Percentiles rank a stretch among this genome's conserved stretches.
Conservation (phyloP, 2,329 filamentous ascomycete genomes). For the Colletotrichum echinochloae region DNA sequence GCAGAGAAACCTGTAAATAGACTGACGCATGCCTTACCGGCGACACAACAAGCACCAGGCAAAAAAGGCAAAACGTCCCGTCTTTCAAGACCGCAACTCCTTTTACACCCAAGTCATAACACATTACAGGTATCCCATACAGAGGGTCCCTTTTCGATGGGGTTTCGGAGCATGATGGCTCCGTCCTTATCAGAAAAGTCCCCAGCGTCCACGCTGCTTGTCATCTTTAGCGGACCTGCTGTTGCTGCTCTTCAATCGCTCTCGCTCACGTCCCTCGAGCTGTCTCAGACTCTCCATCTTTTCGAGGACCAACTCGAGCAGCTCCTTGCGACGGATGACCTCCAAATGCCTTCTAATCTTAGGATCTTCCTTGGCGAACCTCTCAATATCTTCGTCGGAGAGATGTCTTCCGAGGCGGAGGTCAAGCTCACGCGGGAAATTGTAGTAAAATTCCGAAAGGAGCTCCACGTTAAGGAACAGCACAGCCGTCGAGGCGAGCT, state of each 20-base stretch:
- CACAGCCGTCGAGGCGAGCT: slow-evolving; percentile 93
- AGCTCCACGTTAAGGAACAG: slow-evolving; percentile 98
- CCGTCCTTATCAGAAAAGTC: slow-evolving; percentile 56
- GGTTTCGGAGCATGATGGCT: neutral
- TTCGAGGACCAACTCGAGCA: slow-evolving; percentile 90
- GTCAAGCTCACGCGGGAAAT: slow-evolving; percentile 94
- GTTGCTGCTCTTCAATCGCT: slow-evolving; percentile 52
- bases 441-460: slow-evolving; percentile 96
- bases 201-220: slow-evolving; percentile 62
- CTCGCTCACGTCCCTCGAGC: slow-evolving; percentile 80
- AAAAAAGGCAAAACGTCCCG: neutral
- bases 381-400: slow-evolving; percentile 83
- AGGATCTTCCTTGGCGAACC: slow-evolving; percentile 92
- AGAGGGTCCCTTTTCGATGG: neutral
- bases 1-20: slow-evolving; percentile 11
- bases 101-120: slow-evolving; percentile 34
- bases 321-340: slow-evolving; percentile 89
- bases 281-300: slow-evolving; percentile 95
- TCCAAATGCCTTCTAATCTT: slow-evolving; percentile 91
- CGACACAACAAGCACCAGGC: neutral
- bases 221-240: slow-evolving; percentile 52
- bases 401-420: slow-evolving; percentile 85
- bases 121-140: slow-evolving; percentile 20
- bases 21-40: slow-evolving; percentile 2
- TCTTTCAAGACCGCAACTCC: slow-evolving; percentile 37